phyloP scores from a whole-genome alignment of 306 rosid genomes.

The Casuarina equisetifolia region DNA sequence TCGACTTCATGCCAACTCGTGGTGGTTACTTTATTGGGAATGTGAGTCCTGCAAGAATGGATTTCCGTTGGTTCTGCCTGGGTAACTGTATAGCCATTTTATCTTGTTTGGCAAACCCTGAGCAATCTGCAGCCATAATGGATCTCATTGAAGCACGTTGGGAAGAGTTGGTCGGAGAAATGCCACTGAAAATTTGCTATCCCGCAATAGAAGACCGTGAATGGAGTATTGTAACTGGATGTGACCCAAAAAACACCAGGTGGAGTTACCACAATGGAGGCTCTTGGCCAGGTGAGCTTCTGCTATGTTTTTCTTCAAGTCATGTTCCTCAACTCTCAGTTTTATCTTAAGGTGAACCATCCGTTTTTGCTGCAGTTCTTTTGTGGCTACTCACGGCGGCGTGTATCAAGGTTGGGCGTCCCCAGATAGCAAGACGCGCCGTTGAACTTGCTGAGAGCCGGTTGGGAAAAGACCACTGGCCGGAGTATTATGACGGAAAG shows the following conservation, averaged over 20 bases:
- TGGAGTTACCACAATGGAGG: conserved; percentile 53
- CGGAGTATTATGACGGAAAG: conserved; percentile 43
- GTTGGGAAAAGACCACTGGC: conserved; percentile 40
- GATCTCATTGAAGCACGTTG: conserved; percentile 41
- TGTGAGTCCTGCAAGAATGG: conserved; percentile 45
- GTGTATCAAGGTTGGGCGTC: conserved; percentile 35
- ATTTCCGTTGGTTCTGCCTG: conserved; percentile 45
- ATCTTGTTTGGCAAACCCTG: conserved; percentile 39
- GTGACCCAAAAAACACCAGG: conserved; percentile 43
- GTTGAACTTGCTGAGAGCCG: conserved; percentile 36
- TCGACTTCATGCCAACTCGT: conserved; percentile 40
- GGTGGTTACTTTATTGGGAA: conserved; percentile 46
- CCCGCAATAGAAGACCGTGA: conserved; percentile 33
- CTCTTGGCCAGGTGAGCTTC: conserved; percentile 43
- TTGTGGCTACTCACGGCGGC: conserved; percentile 42
- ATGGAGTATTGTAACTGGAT: conserved; percentile 34
- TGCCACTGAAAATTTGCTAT: conserved; percentile 42
- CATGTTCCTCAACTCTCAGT: too few relatives aligned
- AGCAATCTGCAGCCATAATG: conserved; percentile 42
- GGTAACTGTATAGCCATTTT: conserved; percentile 42
- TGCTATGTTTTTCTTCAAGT: neutral
- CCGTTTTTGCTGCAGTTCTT: conserved; percentile 24
- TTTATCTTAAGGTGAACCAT: too few relatives aligned
- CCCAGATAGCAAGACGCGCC: conserved; percentile 37
- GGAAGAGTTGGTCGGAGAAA: conserved; percentile 42